A percentile compares a stretch with the other conserved stretches of the same genome.
Evolutionary conservation across 192 early-diverging fungal species (phyloP).

Genomic region (Ambispora gerdemannii): DNA sequence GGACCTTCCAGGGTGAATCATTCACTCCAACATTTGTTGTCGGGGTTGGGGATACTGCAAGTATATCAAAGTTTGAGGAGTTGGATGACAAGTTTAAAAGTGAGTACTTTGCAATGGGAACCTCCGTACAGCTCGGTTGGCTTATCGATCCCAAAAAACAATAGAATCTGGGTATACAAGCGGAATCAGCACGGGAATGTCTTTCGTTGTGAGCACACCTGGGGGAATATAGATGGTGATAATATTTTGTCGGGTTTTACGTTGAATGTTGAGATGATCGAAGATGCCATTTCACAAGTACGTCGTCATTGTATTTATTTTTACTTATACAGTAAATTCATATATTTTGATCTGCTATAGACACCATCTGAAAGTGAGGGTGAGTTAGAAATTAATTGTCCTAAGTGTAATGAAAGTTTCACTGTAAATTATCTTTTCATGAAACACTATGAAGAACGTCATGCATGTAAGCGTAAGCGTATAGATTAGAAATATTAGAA

Average conservation of each 20-base stretch:
- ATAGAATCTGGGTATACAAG: too few species aligned
- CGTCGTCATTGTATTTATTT: not conserved
- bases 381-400: constrained; percentile 5
- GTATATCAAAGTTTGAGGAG: constrained; percentile 20
- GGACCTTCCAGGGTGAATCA: constrained; percentile 24
- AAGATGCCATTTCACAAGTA: constrained; percentile 13
- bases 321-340: too few species aligned
- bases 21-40: constrained; percentile 27
- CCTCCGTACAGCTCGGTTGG: constrained; percentile 22
- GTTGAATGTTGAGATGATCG: too few species aligned
- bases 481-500: too few species aligned
- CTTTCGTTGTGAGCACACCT: not conserved
- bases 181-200: too few species aligned
- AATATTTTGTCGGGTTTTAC: too few species aligned
- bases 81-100: constrained; percentile 22
- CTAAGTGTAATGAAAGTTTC: constrained; percentile 4
- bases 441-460: constrained; percentile 7
- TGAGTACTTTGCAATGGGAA: constrained; percentile 24
- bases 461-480: not conserved
- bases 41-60: constrained; percentile 8
- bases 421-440: not conserved
- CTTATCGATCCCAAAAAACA: constrained; percentile 19
- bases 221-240: too few species aligned
- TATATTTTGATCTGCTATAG: too few species aligned
- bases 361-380: too few species aligned